Evolutionary conservation across 305 asterid genomes (phyloP), one percentile per base, ranked within the genome.

Genomic region (Fraxinus nigra): DNA sequence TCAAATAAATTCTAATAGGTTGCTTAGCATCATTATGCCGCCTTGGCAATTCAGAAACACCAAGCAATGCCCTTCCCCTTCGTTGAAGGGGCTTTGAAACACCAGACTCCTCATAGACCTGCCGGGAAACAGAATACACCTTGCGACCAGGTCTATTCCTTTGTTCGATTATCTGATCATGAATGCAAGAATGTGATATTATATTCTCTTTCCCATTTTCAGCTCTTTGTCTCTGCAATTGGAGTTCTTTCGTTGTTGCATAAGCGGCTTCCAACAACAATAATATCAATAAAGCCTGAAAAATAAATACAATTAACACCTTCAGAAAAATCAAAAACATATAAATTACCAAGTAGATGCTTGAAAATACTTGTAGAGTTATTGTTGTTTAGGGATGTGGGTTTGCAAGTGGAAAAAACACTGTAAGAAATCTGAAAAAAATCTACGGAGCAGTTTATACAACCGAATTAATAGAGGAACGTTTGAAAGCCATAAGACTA

Each of bases 161-260:
- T 86, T 95, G 92, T 82, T 95, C 93, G 65, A 93, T 90, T 84
- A 95, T 93, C 87, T 93, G 97, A 86, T 95, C 98, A 81, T 95
- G 98, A 78, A 95, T 95, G 83, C 98, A 95, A 81, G 98, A 92
- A 88, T 95, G 98, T 9, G 96, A 87, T 78, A 84, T 63, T 67
- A 86, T 81, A 81, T 79, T 83, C 28, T 89, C 86, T 30, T 86
- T 87, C 77, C 85, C 88, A 81, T 88, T 84, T 82, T 89, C 89
- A 67, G 80, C 35, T 69, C 83, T 90, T 54, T 85, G 85, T 81
- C 89, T 85, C 74, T 83, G 88, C 85, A 88, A 82, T 56, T 77
- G 75, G 81, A 83, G 85, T 61, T 88, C 92, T 54, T 81, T 85
- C 43, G 88, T 28, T 59, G 93, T 82, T 61, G 89, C 92, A 75